These are phyloP conservation scores for Beauveria asiatica DNA, from an alignment of 2,329 filamentous ascomycete genomes.

Conservation along the genomic window DNA sequence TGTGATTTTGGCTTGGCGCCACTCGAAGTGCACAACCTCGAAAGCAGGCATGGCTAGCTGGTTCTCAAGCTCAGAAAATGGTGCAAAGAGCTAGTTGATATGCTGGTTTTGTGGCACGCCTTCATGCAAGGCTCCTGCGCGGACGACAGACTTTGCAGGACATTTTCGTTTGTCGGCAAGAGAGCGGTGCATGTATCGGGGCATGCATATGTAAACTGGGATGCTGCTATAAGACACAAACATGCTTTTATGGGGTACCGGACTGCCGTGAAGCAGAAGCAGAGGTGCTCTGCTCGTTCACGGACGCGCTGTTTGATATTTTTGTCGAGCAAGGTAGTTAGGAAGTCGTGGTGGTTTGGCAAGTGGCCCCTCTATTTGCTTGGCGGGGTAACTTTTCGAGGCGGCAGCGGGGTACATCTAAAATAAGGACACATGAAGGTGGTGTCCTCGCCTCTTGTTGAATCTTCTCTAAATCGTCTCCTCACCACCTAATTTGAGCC, in stretches of 20 bases:
- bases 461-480: background rate
- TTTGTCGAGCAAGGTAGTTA: background rate
- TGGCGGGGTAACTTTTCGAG: conserved; percentile 2
- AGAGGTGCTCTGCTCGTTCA: background rate
- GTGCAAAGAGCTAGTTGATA: background rate
- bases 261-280: background rate
- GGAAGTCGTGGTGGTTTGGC: background rate
- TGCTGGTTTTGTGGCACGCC: background rate
- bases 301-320: background rate
- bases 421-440: background rate
- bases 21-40: background rate
- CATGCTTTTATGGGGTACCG: background rate
- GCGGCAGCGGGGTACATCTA: background rate
- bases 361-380: background rate
- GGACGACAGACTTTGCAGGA: background rate
- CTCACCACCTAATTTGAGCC: background rate
- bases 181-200: background rate
- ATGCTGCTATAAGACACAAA: background rate
- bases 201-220: background rate
- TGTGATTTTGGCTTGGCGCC: background rate
- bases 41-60: background rate
- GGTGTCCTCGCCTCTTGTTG: background rate
- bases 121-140: background rate
- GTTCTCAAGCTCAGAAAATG: background rate
- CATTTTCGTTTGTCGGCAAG: background rate